Conservation (phyloP, 202 grass and related monocot species). For the Saccharum hybrid region DNA sequence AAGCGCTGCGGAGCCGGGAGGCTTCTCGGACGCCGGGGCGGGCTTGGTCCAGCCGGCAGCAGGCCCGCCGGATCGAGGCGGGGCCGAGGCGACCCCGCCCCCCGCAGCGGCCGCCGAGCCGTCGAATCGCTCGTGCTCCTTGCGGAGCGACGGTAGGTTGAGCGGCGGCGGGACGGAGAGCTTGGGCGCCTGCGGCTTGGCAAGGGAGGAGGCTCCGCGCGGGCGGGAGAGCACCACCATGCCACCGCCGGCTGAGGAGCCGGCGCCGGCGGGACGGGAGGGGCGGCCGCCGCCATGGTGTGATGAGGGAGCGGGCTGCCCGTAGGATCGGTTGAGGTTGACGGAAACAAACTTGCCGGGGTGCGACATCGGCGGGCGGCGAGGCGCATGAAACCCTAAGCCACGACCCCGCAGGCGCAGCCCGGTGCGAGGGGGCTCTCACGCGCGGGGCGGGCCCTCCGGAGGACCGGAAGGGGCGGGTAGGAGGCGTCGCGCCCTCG, state of each 20-base stretch:
- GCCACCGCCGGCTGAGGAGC: constrained; percentile 52
- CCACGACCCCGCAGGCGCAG: constrained; percentile 37
- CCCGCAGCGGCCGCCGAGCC: constrained; percentile 36
- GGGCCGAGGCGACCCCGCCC: constrained; percentile 41
- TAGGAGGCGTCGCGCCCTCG: constrained; percentile 8
- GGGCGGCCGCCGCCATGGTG: constrained; percentile 51
- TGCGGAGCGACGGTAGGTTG: constrained; percentile 93
- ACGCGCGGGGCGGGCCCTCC: constrained; percentile 37
- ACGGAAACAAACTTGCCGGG: constrained; percentile 81
- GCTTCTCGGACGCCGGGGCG: constrained; percentile 43
- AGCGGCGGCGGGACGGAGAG: constrained; percentile 85
- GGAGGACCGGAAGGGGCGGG: not conserved
- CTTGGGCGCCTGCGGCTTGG: constrained; percentile 69
- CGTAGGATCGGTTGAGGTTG: constrained; percentile 89
- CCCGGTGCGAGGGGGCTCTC: not conserved
- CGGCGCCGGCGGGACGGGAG: constrained; percentile 32
- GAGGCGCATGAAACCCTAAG: constrained; percentile 70
- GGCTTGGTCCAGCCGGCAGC: constrained; percentile 82
- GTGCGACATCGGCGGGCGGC: constrained; percentile 74
- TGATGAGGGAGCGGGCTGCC: constrained; percentile 39
- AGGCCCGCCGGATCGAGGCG: constrained; percentile 58
- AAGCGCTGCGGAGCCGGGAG: constrained; percentile 21
- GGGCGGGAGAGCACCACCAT: constrained; percentile 88
- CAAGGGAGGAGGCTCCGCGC: constrained; percentile 50
- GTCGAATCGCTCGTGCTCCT: constrained; percentile 94